phyloP scores from a whole-genome alignment of 495 filamentous ascomycete species.

The Penicillium simplicissimum region DNA sequence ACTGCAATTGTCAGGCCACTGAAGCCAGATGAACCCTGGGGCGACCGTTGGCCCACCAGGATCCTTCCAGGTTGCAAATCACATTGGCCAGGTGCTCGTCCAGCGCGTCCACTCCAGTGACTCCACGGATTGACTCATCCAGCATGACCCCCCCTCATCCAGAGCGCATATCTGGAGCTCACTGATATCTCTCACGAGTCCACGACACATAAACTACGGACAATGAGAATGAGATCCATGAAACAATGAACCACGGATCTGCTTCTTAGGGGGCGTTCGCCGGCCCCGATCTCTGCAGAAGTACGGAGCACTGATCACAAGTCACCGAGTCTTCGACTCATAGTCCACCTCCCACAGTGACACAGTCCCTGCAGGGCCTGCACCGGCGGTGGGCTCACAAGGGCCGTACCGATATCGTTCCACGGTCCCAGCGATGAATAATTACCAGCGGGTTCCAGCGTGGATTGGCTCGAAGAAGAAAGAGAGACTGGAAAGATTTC shows the following conservation, averaged over 20 bases:
- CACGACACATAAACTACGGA: not conserved
- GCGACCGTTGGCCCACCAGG: slow-evolving; percentile 32
- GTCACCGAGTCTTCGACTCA: too few relatives aligned
- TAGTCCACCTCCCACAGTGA: too few relatives aligned
- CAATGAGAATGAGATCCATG: not conserved
- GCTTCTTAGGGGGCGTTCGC: not conserved
- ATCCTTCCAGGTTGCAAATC: slow-evolving; percentile 9
- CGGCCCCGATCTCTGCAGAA: slow-evolving; percentile 2
- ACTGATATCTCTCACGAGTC: not conserved
- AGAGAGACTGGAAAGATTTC: not conserved
- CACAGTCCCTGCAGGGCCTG: too few relatives aligned
- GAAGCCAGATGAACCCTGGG: slow-evolving; percentile 30
- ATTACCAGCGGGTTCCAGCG: slow-evolving; percentile 18
- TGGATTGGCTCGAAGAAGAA: slow-evolving; percentile 7
- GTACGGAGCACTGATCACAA: not conserved
- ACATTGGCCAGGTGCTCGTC: not conserved
- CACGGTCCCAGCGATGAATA: slow-evolving; percentile 14
- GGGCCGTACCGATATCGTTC: slow-evolving; percentile 25
- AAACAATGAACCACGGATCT: not conserved
- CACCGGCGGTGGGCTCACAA: slow-evolving; percentile 8
- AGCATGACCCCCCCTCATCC: not conserved
- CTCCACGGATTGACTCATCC: not conserved
- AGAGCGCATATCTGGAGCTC: not conserved
- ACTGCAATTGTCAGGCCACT: slow-evolving; percentile 24
- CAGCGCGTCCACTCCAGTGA: too few relatives aligned